Base-by-base conservation (phyloP, 1,284 basidiomycete genomes). In the Testicularia cyperi region DNA sequence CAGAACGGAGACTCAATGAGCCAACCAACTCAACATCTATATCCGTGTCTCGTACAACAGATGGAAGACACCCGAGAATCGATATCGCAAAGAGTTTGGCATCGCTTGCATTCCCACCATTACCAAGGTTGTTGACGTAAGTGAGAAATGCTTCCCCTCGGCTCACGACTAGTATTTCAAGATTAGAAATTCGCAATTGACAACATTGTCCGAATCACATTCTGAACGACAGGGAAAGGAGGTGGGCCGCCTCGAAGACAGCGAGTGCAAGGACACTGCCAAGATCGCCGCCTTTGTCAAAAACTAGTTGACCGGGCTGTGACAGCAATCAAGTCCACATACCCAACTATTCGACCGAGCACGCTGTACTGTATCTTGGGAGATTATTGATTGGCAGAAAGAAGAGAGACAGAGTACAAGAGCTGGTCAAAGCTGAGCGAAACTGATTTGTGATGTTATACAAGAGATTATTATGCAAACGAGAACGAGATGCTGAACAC, bases 81-180 rank as follows among this genome's bases (percentile, higher is more conserved):
- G 22, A 19, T 65, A 54, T 25, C 35, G 56, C 5, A 45, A 49
- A 10, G 33, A 60, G 21, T 68, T 56, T 32, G 44, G 30, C 8
- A 51, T 70, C 44, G 51, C 39, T 14, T 57, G 48, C 45, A 56
- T 68, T 20, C 60, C 62, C 10, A 61, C 56, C 28, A 65, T 64
- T 15, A 44, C 55, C 19, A 65, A 61, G 39, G 38, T 53, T 19
- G 38, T 53, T 18, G 19, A 53, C 25, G 58, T 58, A 25, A 46
- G 55, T 62, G 21, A n/a, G 15, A n/a, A n/a, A n/a, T n/a, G n/a
- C n/a, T n/a, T n/a, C n/a, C n/a, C n/a, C n/a, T n/a, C n/a, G n/a
- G n/a, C n/a, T n/a, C n/a, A n/a, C n/a, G n/a, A n/a, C n/a, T n/a
- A n/a, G n/a, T n/a, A n/a, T n/a, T 22, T 16, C 27, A 15, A 5